phyloP scores from a whole-genome alignment of 2,329 filamentous ascomycete genomes.

The Phaeoacremonium minimum region DNA sequence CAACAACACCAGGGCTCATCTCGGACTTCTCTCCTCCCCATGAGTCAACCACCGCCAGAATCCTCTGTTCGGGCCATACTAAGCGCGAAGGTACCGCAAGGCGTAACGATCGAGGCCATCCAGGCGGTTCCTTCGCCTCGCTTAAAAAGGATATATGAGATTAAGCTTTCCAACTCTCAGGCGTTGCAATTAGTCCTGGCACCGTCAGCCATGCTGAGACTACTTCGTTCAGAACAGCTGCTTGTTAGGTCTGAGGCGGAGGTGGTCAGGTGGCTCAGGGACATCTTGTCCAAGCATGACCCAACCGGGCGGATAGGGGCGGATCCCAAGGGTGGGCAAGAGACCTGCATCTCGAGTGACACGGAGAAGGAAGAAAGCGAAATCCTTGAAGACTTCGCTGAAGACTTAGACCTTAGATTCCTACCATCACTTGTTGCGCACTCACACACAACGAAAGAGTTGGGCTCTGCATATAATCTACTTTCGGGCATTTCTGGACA shows the following conservation, averaged over 20 bases:
- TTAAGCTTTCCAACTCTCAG: constrained; percentile 35
- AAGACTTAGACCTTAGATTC: constrained; percentile 18
- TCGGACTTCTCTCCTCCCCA: constrained; percentile 13
- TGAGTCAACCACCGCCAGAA: constrained; percentile 24
- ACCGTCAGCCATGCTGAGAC: constrained; percentile 33
- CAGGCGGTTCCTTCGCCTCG: constrained; percentile 27
- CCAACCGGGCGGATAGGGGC: not conserved
- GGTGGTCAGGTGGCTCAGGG: constrained; percentile 39
- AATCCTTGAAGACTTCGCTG: not conserved
- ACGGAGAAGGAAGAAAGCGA: not conserved
- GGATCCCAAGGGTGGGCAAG: not conserved
- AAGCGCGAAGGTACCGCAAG: constrained; percentile 19
- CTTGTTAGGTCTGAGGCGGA: constrained; percentile 39
- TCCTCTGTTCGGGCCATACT: constrained; percentile 30
- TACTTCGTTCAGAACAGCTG: constrained; percentile 42
- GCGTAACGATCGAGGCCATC: constrained; percentile 25
- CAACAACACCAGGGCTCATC: constrained; percentile 15
- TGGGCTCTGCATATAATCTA: constrained; percentile 36
- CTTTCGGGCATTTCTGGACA: constrained; percentile 30
- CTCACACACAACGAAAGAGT: constrained; percentile 18
- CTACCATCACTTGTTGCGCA: constrained; percentile 36
- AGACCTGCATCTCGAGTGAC: constrained; percentile 1
- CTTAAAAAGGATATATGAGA: constrained; percentile 35
- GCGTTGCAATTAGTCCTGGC: constrained; percentile 36
- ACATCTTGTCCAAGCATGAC: constrained; percentile 6